Base-by-base conservation (phyloP, 352 stramenopile species). In the Globisporangium okanoganense region DNA sequence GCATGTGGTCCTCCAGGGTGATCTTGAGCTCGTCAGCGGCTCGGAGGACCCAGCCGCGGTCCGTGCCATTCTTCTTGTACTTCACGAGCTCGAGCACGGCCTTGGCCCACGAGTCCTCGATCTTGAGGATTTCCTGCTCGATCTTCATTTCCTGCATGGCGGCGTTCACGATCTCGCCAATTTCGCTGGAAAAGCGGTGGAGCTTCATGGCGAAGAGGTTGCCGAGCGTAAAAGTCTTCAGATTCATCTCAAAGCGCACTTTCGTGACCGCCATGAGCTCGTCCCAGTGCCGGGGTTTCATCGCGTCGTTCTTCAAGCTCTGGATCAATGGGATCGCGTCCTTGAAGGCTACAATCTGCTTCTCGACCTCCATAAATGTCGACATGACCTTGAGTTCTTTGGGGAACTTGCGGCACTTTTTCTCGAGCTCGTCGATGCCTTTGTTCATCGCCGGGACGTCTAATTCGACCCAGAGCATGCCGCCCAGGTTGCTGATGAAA, bases 141-240 rank as follows among this genome's bases (percentile, higher is more conserved):
- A 98, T 98, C 61, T 97, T 98, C 58, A 90, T 80, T 71, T 98
- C 93, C 65, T 98, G 89, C 79, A 97, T 95, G 3, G 93, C 91
- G 18, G 90, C 82, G 41, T 97, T 97, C 33, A 98, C 88, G 56
- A 98, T 97, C 47, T 97, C 93, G 9, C 88, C 88, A n/a, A 98
- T 96, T 54, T 96, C 83, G 9, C 59, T 82, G 4, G 81, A 87
- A 54, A 96, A 98, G 3, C 90, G 79, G 56, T 97, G 82, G 2
- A 98, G 71, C 61, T 97, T 87, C 92, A 98, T 97, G 5, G 88
- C 76, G 57, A 98, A 98, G 12, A 98, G 73, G 56, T 97, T 96
- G 2, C 77, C 80, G 0, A 98, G 75, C 4, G 93, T 98, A 48
- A 98, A 94, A 1, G 89, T 94, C 68, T 97, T 97, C 16, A 94